Evolutionary conservation across 2,329 filamentous ascomycete species (phyloP), one percentile per base, ranked within the genome.

Genomic region (Chaetomium olivaceum): DNA sequence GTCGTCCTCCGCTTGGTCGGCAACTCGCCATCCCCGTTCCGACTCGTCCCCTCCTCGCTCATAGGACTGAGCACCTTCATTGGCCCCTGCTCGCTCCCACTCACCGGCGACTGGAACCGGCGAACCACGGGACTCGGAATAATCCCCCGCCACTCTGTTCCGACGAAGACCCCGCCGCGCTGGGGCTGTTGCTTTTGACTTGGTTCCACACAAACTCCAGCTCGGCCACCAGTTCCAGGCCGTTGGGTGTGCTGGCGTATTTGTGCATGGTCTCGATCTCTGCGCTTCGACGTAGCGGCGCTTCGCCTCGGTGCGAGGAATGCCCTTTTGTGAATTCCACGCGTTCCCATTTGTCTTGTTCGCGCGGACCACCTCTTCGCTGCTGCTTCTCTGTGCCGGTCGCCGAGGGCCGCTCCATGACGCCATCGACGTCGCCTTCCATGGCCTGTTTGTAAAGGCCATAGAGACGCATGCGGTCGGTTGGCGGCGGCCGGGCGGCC

Each of bases 191-290:
- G 71, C 90, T 90, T 77, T 95, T 96, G 72, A 99, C 94, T 77
- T 98, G 95, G 72, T 97, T 93, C 95, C 95, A 99, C 48, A 99
- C 94, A 73, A 98, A 99, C 79, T 99, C 95, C n/a, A 99, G 86
- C 77, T 99, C 95, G 11, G 89, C 85, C 46, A 98, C 93, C 48
- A 99, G 84, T 78, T 96, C 93, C 66, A 89, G 86, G 8, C 92
- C 92, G 76, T 97, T 93, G 58, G 89, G 85, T 21, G 93, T 97
- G 50, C 90, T 95, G 58, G 95, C 95, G 80, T 96, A 98, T 75
- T 88, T 87, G 80, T 97, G 93, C 93, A 99, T 98, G 0, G 93
- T 98, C 73, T 94, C 90, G 77, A 99, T 96, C 67, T 96, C 67
- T 99, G 82, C 21, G 92, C 93, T 74, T 93, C 91, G 75, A 99